Conservation (phyloP, 208 protist genomes). For the Leishmania tropica region DNA sequence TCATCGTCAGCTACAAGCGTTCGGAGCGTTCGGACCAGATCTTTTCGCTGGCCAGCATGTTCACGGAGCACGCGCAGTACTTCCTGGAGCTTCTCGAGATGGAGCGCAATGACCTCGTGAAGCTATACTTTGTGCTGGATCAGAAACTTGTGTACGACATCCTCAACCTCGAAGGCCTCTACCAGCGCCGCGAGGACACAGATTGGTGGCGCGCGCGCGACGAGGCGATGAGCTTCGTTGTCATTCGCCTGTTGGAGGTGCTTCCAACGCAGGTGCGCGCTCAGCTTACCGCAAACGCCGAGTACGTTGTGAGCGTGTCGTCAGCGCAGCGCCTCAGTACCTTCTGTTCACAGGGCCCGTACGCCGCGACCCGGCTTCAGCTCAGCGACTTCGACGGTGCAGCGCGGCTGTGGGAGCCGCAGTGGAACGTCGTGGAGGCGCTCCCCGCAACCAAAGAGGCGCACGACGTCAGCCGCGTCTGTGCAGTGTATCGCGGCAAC, state of each 20-base stretch:
- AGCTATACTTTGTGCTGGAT: constrained; percentile 76
- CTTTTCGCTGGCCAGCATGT: constrained; percentile 71
- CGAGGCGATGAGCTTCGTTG: constrained; percentile 63
- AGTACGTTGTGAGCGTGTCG: constrained; percentile 40
- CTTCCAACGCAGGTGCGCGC: constrained; percentile 64
- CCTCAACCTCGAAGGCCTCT: constrained; percentile 62
- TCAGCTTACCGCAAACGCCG: constrained; percentile 59
- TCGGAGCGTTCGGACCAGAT: constrained; percentile 53
- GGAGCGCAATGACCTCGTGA: constrained; percentile 64
- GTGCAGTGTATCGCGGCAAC: constrained; percentile 70
- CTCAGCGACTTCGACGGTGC: constrained; percentile 58
- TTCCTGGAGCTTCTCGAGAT: constrained; percentile 76
- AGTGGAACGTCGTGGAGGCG: constrained; percentile 89
- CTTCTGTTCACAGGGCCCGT: constrained; percentile 70
- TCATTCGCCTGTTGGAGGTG: constrained; percentile 57
- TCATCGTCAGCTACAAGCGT: constrained; percentile 74
- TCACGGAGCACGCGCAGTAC: constrained; percentile 71
- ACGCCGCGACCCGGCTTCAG: constrained; percentile 60
- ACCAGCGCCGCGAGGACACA: constrained; percentile 45
- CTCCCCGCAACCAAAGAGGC: constrained; percentile 24
- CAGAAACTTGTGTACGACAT: constrained; percentile 65
- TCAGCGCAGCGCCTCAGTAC: constrained; percentile 54
- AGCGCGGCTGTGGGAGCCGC: constrained; percentile 66
- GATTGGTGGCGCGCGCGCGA: constrained; percentile 67
- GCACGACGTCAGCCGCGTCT: constrained; percentile 55